These are phyloP conservation scores for Barnettozyma sucrosica DNA, from an alignment of 805 yeast species.

Conservation along the genomic window DNA sequence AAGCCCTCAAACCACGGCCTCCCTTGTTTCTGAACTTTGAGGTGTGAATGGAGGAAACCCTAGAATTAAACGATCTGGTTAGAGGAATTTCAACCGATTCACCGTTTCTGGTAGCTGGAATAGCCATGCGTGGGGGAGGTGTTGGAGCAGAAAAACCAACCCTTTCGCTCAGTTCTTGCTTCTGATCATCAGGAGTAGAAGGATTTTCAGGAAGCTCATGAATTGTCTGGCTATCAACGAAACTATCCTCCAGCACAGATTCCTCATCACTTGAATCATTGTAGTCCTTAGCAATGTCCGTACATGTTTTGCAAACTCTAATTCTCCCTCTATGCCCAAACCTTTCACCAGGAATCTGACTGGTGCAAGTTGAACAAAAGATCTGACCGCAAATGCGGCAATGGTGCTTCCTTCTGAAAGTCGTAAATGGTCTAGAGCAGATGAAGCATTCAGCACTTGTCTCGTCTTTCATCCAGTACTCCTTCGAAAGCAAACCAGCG, in stretches of 20 bases:
- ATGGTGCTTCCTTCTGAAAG: constrained; percentile 89
- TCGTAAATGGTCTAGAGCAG: constrained; percentile 73
- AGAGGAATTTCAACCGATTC: constrained; percentile 70
- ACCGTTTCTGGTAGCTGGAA: constrained; percentile 75
- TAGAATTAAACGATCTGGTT: constrained; percentile 23
- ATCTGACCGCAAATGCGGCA: constrained; percentile 96
- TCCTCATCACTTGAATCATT: constrained; percentile 70
- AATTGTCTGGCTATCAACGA: constrained; percentile 17
- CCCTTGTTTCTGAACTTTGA: constrained; percentile 18
- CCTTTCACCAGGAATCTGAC: constrained; percentile 58
- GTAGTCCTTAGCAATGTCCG: constrained; percentile 53
- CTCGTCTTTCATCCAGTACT: constrained; percentile 96
- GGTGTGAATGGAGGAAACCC: constrained; percentile 22
- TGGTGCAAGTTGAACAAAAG: constrained; percentile 80
- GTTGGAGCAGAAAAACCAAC: constrained; percentile 35
- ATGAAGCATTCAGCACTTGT: constrained; percentile 83
- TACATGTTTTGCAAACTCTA: constrained; percentile 75
- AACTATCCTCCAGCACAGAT: constrained; percentile 33
- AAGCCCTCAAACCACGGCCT: constrained; percentile 3
- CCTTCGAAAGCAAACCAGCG: constrained; percentile 38
- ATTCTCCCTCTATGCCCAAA: constrained; percentile 62
- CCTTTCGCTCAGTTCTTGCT: background rate
- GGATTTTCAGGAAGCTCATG: constrained; percentile 20
- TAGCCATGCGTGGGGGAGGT: constrained; percentile 69
- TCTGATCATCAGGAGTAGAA: constrained; percentile 19